phyloP scores from a whole-genome alignment of 495 filamentous ascomycete species.

The Penicillium longicatenatum region DNA sequence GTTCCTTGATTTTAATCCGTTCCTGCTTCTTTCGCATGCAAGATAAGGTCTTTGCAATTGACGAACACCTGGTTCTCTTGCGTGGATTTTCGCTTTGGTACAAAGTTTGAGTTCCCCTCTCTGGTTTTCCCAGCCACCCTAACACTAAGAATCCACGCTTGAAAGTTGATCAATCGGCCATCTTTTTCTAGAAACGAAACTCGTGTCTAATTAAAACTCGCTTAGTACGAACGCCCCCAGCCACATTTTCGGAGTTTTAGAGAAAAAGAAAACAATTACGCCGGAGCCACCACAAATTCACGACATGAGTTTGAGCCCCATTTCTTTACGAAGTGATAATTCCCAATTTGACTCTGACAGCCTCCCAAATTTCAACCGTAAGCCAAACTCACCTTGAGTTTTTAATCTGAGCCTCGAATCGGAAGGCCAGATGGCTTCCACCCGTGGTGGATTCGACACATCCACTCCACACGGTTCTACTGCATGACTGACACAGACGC shows the following conservation, averaged over 20 bases:
- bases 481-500: slow-evolving; percentile 19
- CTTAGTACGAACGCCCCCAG: neutral
- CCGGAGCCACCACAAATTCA: too few species aligned
- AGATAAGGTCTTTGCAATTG: slow-evolving; percentile 10
- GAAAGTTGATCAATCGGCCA: neutral
- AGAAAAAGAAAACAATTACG: neutral
- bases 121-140: slow-evolving; percentile 6
- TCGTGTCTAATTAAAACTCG: neutral
- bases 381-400: neutral
- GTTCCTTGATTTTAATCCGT: slow-evolving; percentile 1
- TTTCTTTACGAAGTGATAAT: neutral
- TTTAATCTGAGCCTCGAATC: slow-evolving; percentile 22
- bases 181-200: neutral
- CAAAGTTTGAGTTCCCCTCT: neutral
- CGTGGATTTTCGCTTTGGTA: neutral
- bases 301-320: neutral
- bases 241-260: neutral
- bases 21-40: slow-evolving; percentile 17
- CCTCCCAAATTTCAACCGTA: neutral
- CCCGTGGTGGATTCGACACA: slow-evolving; percentile 19
- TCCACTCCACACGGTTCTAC: slow-evolving; percentile 15
- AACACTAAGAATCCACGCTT: neutral
- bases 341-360: neutral
- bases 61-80: neutral
- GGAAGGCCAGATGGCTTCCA: slow-evolving; percentile 6